Conservation (phyloP, 1,284 basidiomycete species). For the Heterobasidion parviporum region DNA sequence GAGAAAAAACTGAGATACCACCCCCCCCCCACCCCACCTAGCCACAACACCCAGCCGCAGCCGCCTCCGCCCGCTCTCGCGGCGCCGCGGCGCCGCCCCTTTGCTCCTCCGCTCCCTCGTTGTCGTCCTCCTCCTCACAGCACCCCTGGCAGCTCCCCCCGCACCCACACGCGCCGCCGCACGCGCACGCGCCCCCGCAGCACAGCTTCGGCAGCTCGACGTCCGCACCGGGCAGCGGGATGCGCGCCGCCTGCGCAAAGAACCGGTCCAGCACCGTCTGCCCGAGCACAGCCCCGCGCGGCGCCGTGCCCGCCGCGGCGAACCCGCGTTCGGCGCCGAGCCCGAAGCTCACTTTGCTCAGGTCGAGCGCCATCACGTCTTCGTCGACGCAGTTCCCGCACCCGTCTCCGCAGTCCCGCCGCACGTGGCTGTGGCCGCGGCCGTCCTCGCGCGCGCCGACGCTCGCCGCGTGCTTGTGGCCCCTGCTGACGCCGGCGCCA, state of each 20-base stretch:
- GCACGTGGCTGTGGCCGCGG: neutral
- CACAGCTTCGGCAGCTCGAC: slow-evolving; percentile 52
- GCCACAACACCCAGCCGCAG: neutral
- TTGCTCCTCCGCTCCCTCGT: neutral
- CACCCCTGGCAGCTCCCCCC: slow-evolving; percentile 38
- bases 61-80: neutral
- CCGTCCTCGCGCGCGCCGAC: neutral
- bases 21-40: neutral
- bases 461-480: neutral
- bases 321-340: neutral
- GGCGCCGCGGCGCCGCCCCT: neutral
- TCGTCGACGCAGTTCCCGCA: slow-evolving; percentile 53
- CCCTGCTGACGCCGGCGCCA: too few relatives aligned
- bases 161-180: slow-evolving; percentile 36
- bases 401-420: slow-evolving; percentile 38
- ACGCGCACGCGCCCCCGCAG: slow-evolving; percentile 37
- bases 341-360: slow-evolving; percentile 19
- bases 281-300: neutral
- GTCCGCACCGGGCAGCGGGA: slow-evolving; percentile 40
- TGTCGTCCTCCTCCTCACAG: slow-evolving; percentile 23
- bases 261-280: slow-evolving; percentile 24
- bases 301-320: neutral
- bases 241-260: slow-evolving; percentile 47
- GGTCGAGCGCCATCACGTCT: slow-evolving; percentile 25
- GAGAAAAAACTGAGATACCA: neutral